Conservation (phyloP, 148 eudicot genomes). For the Chenopodium suecicum region DNA sequence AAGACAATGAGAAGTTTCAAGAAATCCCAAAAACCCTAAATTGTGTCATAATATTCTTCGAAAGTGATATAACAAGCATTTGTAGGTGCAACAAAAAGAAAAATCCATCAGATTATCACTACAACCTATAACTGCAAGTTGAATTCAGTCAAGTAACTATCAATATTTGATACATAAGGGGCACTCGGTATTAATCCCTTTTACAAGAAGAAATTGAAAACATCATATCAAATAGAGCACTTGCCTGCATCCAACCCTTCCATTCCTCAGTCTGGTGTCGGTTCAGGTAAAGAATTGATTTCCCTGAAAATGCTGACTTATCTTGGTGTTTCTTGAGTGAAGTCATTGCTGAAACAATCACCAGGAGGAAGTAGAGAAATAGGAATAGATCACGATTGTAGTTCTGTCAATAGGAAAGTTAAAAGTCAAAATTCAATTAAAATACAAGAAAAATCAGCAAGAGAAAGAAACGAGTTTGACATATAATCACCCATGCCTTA, state of each 20-base stretch:
- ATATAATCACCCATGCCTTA: not conserved
- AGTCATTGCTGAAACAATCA: slow-evolving; percentile 83
- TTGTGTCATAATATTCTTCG: not conserved
- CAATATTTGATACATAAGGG: not conserved
- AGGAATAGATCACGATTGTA: slow-evolving; percentile 92
- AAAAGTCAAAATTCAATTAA: not conserved
- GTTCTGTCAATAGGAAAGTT: slow-evolving; percentile 50
- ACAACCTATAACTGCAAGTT: not conserved
- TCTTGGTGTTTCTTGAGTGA: slow-evolving; percentile 85
- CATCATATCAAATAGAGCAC: slow-evolving; percentile 18
- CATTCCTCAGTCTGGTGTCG: slow-evolving; percentile 99
- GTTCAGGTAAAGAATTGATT: slow-evolving; percentile 75
- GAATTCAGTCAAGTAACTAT: not conserved
- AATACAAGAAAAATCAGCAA: not conserved
- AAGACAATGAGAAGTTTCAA: not conserved
- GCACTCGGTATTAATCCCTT: not conserved
- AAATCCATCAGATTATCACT: not conserved
- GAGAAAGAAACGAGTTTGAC: not conserved
- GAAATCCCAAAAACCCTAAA: not conserved
- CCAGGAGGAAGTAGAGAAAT: slow-evolving; percentile 69
- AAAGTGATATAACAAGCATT: not conserved
- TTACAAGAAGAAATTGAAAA: slow-evolving; percentile 7
- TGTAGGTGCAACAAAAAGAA: not conserved
- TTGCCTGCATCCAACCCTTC: slow-evolving; percentile 99
- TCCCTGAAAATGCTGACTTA: slow-evolving; percentile 87